These are phyloP conservation scores for Monilinia laxa DNA, from an alignment of 2,329 filamentous ascomycete genomes.

Conservation along the genomic window DNA sequence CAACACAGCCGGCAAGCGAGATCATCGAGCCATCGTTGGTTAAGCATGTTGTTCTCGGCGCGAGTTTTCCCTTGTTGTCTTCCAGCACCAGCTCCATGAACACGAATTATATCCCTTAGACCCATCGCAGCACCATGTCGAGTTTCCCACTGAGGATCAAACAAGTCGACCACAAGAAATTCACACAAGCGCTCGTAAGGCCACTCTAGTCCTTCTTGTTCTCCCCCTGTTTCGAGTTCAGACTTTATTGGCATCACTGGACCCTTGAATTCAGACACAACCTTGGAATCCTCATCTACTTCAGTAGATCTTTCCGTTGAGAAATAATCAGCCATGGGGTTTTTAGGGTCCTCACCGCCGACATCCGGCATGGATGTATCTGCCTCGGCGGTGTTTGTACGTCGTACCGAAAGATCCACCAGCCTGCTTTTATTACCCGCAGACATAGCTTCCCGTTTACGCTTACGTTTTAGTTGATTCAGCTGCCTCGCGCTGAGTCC, in stretches of 20 bases:
- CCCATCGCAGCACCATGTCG: conserved; percentile 96
- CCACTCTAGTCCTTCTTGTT: conserved; percentile 81
- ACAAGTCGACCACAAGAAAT: conserved; percentile 88
- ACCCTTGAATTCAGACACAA: conserved; percentile 95
- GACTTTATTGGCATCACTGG: conserved; percentile 78
- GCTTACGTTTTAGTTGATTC: conserved; percentile 91
- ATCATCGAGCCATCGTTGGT: conserved; percentile 87
- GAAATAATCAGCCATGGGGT: conserved; percentile 77
- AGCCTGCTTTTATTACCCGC: conserved; percentile 87
- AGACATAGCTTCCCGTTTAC: conserved; percentile 84
- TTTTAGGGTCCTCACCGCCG: conserved; percentile 62
- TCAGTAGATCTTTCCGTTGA: conserved; percentile 76
- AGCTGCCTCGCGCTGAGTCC: conserved; percentile 88
- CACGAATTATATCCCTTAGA: conserved; percentile 82
- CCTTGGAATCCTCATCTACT: conserved; percentile 84
- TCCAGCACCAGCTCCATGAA: conserved; percentile 88
- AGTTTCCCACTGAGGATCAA: conserved; percentile 92
- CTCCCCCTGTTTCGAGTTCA: conserved; percentile 74
- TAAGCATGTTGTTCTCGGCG: conserved; percentile 73
- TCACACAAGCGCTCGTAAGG: conserved; percentile 93
- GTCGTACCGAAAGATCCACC: conserved; percentile 77
- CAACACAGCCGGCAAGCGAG: conserved; percentile 92
- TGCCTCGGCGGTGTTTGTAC: conserved; percentile 31
- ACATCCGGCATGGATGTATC: conserved; percentile 52
- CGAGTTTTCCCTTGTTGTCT: conserved; percentile 68